A percentile compares a stretch with the other conserved stretches of the same genome.
Conservation (phyloP, 2,329 filamentous ascomycete species). For the Venturia oleaginea region DNA sequence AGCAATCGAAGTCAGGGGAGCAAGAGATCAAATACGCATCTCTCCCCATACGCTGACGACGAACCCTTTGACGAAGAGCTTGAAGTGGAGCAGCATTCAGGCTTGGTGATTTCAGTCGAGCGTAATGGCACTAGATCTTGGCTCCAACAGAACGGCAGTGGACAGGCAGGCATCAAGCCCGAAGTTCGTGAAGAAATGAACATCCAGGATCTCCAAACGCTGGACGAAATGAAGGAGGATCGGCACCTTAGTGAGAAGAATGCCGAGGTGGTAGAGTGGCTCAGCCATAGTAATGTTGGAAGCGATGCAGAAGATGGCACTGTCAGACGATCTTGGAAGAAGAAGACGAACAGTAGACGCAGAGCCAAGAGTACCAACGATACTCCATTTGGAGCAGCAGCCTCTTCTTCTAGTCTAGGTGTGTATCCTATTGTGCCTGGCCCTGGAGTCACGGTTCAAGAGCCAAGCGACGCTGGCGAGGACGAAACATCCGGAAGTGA, state of each 20-base stretch:
- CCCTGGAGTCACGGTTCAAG: constrained; percentile 37
- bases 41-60: constrained; percentile 29
- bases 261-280: constrained; percentile 45
- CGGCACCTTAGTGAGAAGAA: constrained; percentile 42
- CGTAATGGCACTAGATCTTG: neutral
- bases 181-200: constrained; percentile 32
- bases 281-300: constrained; percentile 36
- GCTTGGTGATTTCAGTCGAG: neutral
- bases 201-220: constrained; percentile 36
- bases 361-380: constrained; percentile 41
- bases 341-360: constrained; percentile 22
- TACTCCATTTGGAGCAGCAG: constrained; percentile 18
- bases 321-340: constrained; percentile 22
- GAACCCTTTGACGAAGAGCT: constrained; percentile 24
- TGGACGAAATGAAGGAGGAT: constrained; percentile 42
- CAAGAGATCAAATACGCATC: constrained; percentile 26
- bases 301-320: constrained; percentile 36
- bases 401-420: constrained; percentile 24
- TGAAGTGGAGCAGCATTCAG: neutral
- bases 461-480: constrained; percentile 26
- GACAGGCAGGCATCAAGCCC: constrained; percentile 36
- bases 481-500: constrained; percentile 17
- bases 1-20: constrained; percentile 2
- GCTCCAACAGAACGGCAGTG: neutral
- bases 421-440: constrained; percentile 39